Evolutionary conservation across 1,139 yeast genomes (phyloP).

Genomic region (Hanseniaspora gamundiae): DNA sequence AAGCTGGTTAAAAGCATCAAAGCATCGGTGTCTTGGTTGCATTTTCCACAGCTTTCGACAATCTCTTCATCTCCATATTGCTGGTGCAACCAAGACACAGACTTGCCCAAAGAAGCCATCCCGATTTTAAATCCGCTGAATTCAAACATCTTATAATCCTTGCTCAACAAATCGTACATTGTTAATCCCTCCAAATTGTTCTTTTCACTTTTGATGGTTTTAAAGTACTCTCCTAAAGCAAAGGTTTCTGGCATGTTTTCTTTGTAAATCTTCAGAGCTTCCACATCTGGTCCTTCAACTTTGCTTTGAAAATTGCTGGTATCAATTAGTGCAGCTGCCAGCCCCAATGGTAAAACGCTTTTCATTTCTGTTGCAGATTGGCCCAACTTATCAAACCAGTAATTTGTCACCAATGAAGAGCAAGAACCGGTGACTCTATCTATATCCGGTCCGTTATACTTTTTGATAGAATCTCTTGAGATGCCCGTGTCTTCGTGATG

Average conservation of each 20-base stretch:
- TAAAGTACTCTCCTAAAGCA: slow-evolving; percentile 24
- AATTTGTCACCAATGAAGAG: slow-evolving; percentile 55
- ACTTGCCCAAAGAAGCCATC: slow-evolving; percentile 61
- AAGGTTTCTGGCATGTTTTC: slow-evolving; percentile 11
- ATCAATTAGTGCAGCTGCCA: slow-evolving; percentile 64
- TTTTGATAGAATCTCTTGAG: slow-evolving; percentile 25
- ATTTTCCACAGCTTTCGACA: slow-evolving; percentile 28
- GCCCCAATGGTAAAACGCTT: slow-evolving; percentile 12
- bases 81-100: slow-evolving; percentile 44
- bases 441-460: slow-evolving; percentile 40
- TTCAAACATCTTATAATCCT: slow-evolving; percentile 73
- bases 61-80: slow-evolving; percentile 27
- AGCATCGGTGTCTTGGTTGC: slow-evolving; percentile 36
- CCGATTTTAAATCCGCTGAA: slow-evolving; percentile 43
- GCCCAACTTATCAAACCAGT: slow-evolving; percentile 33
- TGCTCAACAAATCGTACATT: slow-evolving; percentile 49
- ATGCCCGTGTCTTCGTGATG: slow-evolving; percentile 71
- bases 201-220: slow-evolving; percentile 41
- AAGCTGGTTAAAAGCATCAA: slow-evolving; percentile 54
- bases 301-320: slow-evolving; percentile 52
- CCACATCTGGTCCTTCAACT: slow-evolving; percentile 42
- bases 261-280: slow-evolving; percentile 32
- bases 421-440: slow-evolving; percentile 65
- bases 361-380: slow-evolving; percentile 13
- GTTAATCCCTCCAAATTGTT: slow-evolving; percentile 50